phyloP scores from a whole-genome alignment of 176 grass and related monocot species.

The Oryza australiensis region DNA sequence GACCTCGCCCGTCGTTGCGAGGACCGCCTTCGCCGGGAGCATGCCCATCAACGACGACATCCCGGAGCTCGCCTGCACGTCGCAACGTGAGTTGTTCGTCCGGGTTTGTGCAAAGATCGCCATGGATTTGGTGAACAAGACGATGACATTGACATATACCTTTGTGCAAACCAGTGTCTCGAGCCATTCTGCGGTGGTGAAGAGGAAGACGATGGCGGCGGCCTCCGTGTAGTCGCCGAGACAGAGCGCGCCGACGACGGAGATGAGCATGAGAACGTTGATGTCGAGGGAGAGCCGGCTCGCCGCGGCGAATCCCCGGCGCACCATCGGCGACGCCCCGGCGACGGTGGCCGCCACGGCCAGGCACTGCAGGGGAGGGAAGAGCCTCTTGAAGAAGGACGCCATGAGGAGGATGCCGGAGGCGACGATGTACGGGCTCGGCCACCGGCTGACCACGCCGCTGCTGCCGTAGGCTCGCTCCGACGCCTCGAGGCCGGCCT shows the following conservation, averaged over 20 bases:
- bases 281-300: slow-evolving; percentile 57
- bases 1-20: slow-evolving; percentile 42
- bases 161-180: slow-evolving; percentile 60
- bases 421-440: slow-evolving; percentile 49
- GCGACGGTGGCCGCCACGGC: slow-evolving; percentile 43
- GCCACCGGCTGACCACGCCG: slow-evolving; percentile 47
- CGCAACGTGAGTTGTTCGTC: too few species aligned
- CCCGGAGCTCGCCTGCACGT: slow-evolving; percentile 47
- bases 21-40: slow-evolving; percentile 52
- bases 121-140: too few species aligned
- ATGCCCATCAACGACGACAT: slow-evolving; percentile 63
- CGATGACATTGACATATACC: slow-evolving; percentile 11
- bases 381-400: slow-evolving; percentile 42
- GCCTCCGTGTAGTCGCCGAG: slow-evolving; percentile 65
- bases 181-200: slow-evolving; percentile 76
- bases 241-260: slow-evolving; percentile 47
- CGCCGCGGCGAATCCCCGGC: slow-evolving; percentile 23
- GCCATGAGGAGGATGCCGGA: slow-evolving; percentile 54
- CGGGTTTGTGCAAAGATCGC: too few species aligned
- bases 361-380: slow-evolving; percentile 54
- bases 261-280: slow-evolving; percentile 67
- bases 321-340: slow-evolving; percentile 58
- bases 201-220: slow-evolving; percentile 77
- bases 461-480: slow-evolving; percentile 48
- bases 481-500: slow-evolving; percentile 63